phyloP scores from a whole-genome alignment of 2,329 filamentous ascomycete species.

The Penicillium sp. region DNA sequence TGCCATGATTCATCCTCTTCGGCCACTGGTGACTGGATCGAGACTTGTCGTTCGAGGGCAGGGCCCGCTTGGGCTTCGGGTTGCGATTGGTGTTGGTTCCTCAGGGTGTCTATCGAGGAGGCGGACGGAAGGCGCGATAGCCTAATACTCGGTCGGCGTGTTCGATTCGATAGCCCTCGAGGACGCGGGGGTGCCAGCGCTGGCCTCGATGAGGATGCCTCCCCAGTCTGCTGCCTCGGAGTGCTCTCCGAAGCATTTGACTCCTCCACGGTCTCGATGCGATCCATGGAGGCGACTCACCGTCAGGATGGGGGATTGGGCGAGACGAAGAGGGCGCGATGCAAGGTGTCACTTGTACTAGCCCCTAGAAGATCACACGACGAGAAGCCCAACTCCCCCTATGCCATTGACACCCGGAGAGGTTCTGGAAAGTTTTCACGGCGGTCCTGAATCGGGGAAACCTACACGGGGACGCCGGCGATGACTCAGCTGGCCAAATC shows the following conservation, averaged over 20 bases:
- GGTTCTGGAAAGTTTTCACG: no score
- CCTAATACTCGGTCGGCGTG: conserved; percentile 35
- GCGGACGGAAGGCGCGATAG: conserved; percentile 23
- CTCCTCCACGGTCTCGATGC: conserved; percentile 35
- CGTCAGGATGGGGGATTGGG: neutral
- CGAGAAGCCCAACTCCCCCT: neutral
- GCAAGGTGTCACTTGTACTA: conserved; percentile 1
- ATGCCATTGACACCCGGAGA: neutral
- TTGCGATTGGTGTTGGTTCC: conserved; percentile 10
- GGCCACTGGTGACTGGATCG: conserved; percentile 14
- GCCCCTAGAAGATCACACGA: neutral
- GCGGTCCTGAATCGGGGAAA: no score
- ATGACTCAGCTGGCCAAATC: conserved; percentile 19
- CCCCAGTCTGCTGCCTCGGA: conserved; percentile 14
- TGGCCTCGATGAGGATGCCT: conserved; percentile 17
- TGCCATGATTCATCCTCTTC: conserved; percentile 31
- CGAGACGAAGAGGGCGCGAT: conserved; percentile 1
- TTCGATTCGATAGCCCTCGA: conserved; percentile 14
- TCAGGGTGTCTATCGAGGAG: conserved; percentile 17
- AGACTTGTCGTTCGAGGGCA: conserved; percentile 16
- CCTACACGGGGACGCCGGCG: no score
- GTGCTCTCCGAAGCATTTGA: conserved; percentile 11
- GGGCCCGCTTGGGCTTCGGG: conserved; percentile 13
- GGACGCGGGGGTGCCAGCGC: conserved; percentile 18
- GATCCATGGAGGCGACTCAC: conserved; percentile 34